Base-by-base conservation (phyloP, 2,329 filamentous ascomycete species). In the Neocatenulostroma microsporum region DNA sequence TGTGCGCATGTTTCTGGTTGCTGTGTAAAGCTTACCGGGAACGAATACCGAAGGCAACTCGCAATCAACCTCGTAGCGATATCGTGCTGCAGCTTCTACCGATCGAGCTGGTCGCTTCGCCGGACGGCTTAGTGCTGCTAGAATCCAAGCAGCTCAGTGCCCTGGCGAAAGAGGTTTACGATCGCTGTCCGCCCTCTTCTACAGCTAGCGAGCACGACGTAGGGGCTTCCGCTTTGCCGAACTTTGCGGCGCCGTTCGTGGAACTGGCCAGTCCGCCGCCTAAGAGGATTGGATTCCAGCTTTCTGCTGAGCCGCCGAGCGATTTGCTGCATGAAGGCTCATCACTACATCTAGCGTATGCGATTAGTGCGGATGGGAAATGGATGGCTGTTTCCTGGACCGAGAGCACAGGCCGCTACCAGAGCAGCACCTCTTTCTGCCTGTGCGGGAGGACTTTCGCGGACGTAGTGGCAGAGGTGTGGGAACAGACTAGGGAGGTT, bases 331-430 rank as follows among this genome's bases (percentile, higher is more conserved):
- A 82, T 37, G 84, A 91, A 55, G 85, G 87, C 46, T 83, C 78
- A 1, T 82, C 82, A 51, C 76, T 94, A 20, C 85, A 94, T 56
- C 66, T 93, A 29, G 83, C 81, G 1, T 93, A 93, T 52, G 76
- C 82, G 2, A 72, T 79, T 37, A 88, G 83, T 51, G 68, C 80
- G 9, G 83, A 89, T 55, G 76, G 81, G 14, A 69, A 79, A 7
- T 94, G 86, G 86, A 64, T 91, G 24, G 81, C 80, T 10, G 82
- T 78, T 5, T 81, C 82, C 1, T 93, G 85, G 85, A 84, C 80
- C 1, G 84, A 93, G 54, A 85, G 78, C 48, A 74, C 74, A 18
- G 85, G 85, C 2, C 76, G 74, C 41, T 76, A 82, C 42, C 82
- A 88, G 56, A 76, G 79, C 47, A 83, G 74, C 12, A 74, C 78